Evolutionary conservation across 495 filamentous ascomycete genomes (phyloP), one percentile per base, ranked within the genome.

Genomic region (Talaromyces adpressus): DNA sequence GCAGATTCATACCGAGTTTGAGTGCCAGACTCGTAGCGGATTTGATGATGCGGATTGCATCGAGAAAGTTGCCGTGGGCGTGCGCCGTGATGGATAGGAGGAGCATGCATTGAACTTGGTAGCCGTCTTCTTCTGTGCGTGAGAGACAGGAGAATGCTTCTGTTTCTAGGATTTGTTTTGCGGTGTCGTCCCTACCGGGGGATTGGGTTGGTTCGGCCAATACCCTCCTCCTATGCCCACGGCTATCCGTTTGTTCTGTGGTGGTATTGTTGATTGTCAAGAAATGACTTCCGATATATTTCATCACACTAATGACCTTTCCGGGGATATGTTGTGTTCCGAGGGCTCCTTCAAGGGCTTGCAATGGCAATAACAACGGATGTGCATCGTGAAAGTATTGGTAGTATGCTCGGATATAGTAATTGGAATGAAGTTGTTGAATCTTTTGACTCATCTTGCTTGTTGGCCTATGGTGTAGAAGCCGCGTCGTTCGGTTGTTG

Each of bases 91-190:
- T 85, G 16, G 89, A 79, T 41, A 89, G 80, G 11, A 93, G 75
- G 25, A 93, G 73, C 67, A 91, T 77, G 0, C 87, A 85, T 73
- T 94, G 91, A 3, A 93, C 87, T 52, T 83, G 75, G 69, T 86
- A 91, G 3, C 84, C 87, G 69, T 90, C 80, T 9, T 79, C 68
- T 75, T 4, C 78, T 71, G 27, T 77, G 73, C 57, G 85, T 82
- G 29, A 9, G 5, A 23, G 2, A 16, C 52, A 32, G 25, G 23
- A 34, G 22, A 52, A 32, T 32, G 54, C 62, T 29, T 20, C 23
- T 9, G 2, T 2, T 59, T 29, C 39, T 9, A 57, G 16, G 8
- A 25, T 16, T 2, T 22, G 52, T 25, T n/a, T 25, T 12, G 27
- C 23, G 1, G n/a, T 56, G n/a, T 56, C 52, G 1, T 56, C 23